Evolutionary conservation across 2,329 filamentous ascomycete genomes (phyloP), one percentile per base, ranked within the genome.

Genomic region (Elsinoe ampelina): DNA sequence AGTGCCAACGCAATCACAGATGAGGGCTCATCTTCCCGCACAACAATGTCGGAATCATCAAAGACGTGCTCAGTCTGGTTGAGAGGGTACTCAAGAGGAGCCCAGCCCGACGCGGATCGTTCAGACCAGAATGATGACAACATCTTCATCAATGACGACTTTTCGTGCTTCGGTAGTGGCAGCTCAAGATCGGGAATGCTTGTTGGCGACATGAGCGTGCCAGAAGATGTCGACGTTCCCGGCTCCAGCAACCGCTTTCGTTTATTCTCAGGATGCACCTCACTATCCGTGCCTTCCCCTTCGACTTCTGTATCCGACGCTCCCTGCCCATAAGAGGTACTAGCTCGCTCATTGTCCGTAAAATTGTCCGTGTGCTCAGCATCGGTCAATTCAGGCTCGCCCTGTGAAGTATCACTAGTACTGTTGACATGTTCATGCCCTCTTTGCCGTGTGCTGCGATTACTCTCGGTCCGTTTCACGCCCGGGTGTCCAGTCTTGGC

Each of bases 41-140:
- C 90, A 63, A 98, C 95, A 61, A 98, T 91, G 69, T 98, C 90
- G 5, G 91, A 95, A 72, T 98, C 92, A 55, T 90, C 88, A 73
- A 97, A 98, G 47, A 98, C 91, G 69, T 98, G 93, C 68, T 98
- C 95, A 12, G 86, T 89, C 48, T 86, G 66, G 17, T 72, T 70
- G 41, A 97, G 80, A 2, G 95, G 95, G 65, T 98, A 98, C 56
- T 98, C 93, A 17, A 98, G 79, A 19, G 86, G 82, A 5, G 86
- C 81, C 93, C 93, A 98, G 36, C 92, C 91, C 69, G 90, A 96
- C 20, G 95, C 89, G 48, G 93, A 97, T 55, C 93, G 83, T 71
- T 98, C 95, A 2, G 93, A 95, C 93, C 93, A 98, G 71, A 98
- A 98, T 65, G 92, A 96, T 13, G 90, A 93, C 45, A 98, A 78